These are phyloP conservation scores for Camellia oleifera DNA, from an alignment of 179 eudicot genomes.

Conservation along the genomic window DNA sequence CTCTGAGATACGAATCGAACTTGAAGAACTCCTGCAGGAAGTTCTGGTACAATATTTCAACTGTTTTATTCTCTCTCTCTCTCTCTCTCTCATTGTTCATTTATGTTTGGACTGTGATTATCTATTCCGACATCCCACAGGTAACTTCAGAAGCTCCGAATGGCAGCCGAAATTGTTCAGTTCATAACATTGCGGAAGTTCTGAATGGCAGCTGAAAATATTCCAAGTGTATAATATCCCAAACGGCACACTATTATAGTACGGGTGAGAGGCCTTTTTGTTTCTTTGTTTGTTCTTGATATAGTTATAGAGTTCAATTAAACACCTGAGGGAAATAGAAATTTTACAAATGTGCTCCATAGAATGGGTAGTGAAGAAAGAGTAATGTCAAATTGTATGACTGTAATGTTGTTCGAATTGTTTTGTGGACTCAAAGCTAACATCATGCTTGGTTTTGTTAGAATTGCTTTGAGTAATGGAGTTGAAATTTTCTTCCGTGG, in stretches of 20 bases:
- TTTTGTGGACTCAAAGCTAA: not conserved
- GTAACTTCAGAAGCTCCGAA: constrained; percentile 13
- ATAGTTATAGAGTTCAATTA: not conserved
- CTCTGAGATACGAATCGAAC: constrained; percentile 57
- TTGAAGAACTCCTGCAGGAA: constrained; percentile 59
- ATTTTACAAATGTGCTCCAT: not conserved
- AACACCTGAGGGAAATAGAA: not conserved
- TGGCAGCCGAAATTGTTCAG: constrained; percentile 11
- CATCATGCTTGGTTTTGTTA: not conserved
- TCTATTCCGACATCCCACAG: not conserved
- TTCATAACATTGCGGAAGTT: not conserved
- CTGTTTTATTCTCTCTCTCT: not conserved
- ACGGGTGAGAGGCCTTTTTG: not conserved
- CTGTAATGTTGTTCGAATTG: not conserved
- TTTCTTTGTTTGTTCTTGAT: not conserved
- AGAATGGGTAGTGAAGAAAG: not conserved
- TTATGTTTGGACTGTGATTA: not conserved
- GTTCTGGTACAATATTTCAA: constrained; percentile 38
- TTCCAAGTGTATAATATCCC: not conserved
- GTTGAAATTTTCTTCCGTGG: not conserved
- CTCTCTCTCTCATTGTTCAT: not conserved
- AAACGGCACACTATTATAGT: not conserved
- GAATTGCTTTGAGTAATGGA: not conserved
- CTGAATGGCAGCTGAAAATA: constrained; percentile 16
- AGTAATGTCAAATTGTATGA: not conserved